Percentiles rank a stretch among this genome's conserved stretches.
Evolutionary conservation across 1,284 basidiomycete genomes (phyloP).

Genomic region (Melanopsichium pennsylvanicum): DNA sequence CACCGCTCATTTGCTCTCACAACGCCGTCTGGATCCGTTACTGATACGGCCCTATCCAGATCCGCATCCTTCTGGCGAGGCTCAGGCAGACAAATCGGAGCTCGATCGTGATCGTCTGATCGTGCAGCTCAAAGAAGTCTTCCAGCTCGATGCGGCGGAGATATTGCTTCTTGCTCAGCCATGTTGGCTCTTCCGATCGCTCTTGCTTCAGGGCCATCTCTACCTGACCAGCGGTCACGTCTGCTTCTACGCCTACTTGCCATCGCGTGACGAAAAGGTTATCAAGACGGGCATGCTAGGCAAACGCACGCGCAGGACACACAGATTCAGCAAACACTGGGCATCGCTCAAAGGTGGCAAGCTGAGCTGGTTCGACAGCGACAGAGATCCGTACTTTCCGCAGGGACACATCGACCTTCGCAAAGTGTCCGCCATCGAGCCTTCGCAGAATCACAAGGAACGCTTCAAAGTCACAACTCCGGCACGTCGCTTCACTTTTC

Average conservation of each 20-base stretch:
- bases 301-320: conserved; percentile 51
- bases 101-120: conserved; percentile 26
- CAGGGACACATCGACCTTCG: conserved; percentile 92
- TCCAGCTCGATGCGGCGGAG: conserved; percentile 40
- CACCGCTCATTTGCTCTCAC: too few relatives aligned
- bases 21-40: conserved; percentile 4
- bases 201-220: conserved; percentile 90
- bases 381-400: conserved; percentile 92
- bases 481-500: conserved; percentile 63
- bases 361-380: conserved; percentile 58
- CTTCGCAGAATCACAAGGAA: conserved; percentile 71
- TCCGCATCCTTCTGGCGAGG: background rate
- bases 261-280: conserved; percentile 43
- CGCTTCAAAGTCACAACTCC: conserved; percentile 65
- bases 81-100: background rate
- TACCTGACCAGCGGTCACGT: conserved; percentile 89
- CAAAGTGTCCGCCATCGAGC: conserved; percentile 87
- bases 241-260: conserved; percentile 94
- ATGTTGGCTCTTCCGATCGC: conserved; percentile 63
- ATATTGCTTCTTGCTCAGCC: conserved; percentile 36
- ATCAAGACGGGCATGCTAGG: conserved; percentile 40
- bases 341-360: conserved; percentile 48
- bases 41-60: conserved; percentile 26
- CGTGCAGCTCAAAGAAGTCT: conserved; percentile 37
- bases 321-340: conserved; percentile 56